Evolutionary conservation across 495 filamentous ascomycete genomes (phyloP), one percentile per base, ranked within the genome.

Genomic region (Penicillium subrubescens): DNA sequence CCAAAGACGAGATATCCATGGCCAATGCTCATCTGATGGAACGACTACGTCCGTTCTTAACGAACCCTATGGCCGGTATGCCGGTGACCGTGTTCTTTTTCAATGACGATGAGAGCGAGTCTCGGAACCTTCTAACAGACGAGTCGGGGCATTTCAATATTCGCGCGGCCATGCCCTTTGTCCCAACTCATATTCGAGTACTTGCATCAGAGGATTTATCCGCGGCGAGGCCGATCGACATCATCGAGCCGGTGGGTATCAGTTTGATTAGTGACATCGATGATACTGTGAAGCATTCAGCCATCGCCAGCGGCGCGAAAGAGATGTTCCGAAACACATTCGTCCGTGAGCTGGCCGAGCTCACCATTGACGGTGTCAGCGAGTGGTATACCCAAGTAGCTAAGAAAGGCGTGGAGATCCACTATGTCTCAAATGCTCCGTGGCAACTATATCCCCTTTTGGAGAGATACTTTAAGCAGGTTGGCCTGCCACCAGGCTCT

Each of bases 261-360:
- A 97, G 94, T 71, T 60, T 99, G 58, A 97, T 99, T 70, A 97
- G 92, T 71, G 95, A 99, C 69, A 94, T 99, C 62, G 95, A 99
- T 71, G 95, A 99, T 75, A 99, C 95, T 0, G 90, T 99, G 63
- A 99, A 99, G 73, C 92, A 93, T 67, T 97, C 96, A 2, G 95
- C 91, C 15, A 95, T 99, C 66, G 81, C 85, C 7, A 84, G 86
- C 64, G 95, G 96, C 0, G 89, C 94, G 0, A 89, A 91, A 44
- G 95, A 99, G 74, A 96, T 97, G 55, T 98, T 97, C 71, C 86
- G 94, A 25, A 98, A 98, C 73, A 92, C 92, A 0, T 98, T 99
- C 69, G 88, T 96, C 52, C 89, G 93, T 15, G 93, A 97, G 17
- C 77, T 98, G 10, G 80, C 72, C 0, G 92, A 96, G 68, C 75